Base-by-base conservation (phyloP, 768 basidiomycete genomes). In the Hypsizygus marmoreus region DNA sequence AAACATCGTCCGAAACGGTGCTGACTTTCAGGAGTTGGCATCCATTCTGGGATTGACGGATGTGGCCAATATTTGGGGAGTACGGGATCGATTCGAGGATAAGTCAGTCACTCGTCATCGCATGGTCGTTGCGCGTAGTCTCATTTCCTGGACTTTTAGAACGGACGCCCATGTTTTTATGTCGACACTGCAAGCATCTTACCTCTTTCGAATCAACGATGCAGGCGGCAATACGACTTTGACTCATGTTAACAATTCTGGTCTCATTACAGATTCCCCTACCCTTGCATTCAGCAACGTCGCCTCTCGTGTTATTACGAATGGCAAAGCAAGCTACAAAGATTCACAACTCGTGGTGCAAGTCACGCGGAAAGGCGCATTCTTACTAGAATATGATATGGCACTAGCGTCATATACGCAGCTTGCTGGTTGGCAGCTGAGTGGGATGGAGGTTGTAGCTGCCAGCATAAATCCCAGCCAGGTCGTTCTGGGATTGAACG, bases 1-100 rank as follows among this genome's bases (percentile, higher is more conserved):
- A 12, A 84, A 86, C 37, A 65, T 93, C 23, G 75, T 97, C 14
- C 75, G 89, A 49, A 89, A 82, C 45, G 93, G 93, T 2, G 89
- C 91, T 5, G 86, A 90, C 54, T 85, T 92, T 59, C 72, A 80
- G 44, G 84, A 86, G 55, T 56, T 79, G 9, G 86, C 83, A 0
- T 63, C 67, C 22, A 57, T 90, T 5, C 73, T 78, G 4, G 84
- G 84, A 0, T 53, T 92, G 35, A 61, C 68, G 0, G 67, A 78
- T 44, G 70, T 86, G n/a, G 75, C 76, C 10, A 69, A 70, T 19
- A 60, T 92, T 2, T 94, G 86, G 81, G 65, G 85, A 2, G 55
- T 90, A 14, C 75, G 77, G 12, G 54, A 68, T 11, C 67, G 56
- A 19, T 78, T 71, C 45, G 61, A 72, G 14, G 77, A 79, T 45